Conservation (phyloP, 176 grass and related monocot species). For the Aegilops umbellulata region DNA sequence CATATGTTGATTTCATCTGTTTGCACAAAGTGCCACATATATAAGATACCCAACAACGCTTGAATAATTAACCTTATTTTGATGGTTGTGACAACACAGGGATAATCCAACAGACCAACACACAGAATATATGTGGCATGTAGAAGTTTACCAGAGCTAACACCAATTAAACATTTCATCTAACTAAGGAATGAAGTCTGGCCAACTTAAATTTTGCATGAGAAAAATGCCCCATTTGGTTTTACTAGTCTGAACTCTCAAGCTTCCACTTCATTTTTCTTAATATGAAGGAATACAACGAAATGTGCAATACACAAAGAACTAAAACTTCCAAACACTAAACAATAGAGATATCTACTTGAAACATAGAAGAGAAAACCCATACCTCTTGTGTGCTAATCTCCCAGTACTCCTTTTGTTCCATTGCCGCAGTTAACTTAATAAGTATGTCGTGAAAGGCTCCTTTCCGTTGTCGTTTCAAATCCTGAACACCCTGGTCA, state of each 20-base stretch:
- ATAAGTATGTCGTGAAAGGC: conserved; percentile 51
- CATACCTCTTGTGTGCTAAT: conserved; percentile 76
- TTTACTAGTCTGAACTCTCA: conserved; percentile 19
- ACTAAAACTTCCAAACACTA: conserved; percentile 8
- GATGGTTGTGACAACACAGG: background rate
- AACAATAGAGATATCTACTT: background rate
- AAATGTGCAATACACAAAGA: background rate
- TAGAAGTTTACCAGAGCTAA: background rate
- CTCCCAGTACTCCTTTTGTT: conserved; percentile 94
- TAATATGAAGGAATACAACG: conserved; percentile 1
- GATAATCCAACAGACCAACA: background rate
- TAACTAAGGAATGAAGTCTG: background rate
- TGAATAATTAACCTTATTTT: background rate
- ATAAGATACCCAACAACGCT: conserved; percentile 13
- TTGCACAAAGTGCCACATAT: background rate
- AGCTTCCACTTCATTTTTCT: conserved; percentile 2
- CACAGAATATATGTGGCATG: background rate
- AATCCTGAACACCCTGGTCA: conserved; percentile 31
- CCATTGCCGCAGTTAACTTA: conserved; percentile 67
- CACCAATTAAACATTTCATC: background rate
- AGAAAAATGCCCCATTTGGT: background rate
- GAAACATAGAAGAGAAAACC: conserved; percentile 18
- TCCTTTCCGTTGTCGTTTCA: conserved; percentile 57
- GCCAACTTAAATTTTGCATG: conserved; percentile 10
- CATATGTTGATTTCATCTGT: background rate